These are phyloP conservation scores for Hanseniaspora occidentalis DNA, from an alignment of 805 yeast species.

Conservation along the genomic window DNA sequence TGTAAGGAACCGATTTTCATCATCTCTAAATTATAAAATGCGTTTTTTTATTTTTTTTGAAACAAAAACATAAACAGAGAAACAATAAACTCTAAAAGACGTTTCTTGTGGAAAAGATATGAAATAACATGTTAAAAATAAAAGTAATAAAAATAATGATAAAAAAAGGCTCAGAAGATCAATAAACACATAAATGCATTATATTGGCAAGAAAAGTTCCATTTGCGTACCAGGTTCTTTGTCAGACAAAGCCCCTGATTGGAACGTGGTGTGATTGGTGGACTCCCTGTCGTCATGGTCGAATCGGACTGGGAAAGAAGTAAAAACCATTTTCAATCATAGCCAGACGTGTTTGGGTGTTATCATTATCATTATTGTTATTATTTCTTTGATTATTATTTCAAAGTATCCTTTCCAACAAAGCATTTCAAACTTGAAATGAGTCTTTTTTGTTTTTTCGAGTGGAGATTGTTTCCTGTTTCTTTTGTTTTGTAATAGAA, in stretches of 20 bases:
- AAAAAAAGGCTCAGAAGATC: constrained; percentile 22
- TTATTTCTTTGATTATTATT: background rate
- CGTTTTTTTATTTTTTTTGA: background rate
- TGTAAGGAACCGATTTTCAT: constrained; percentile 66
- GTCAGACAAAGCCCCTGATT: background rate
- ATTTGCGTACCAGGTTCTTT: constrained; percentile 4
- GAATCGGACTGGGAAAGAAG: constrained; percentile 90
- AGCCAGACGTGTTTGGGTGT: too few relatives aligned
- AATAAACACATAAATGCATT: constrained; percentile 15
- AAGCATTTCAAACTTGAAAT: constrained; percentile 1
- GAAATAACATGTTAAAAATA: constrained; percentile 1
- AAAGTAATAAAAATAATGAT: background rate
- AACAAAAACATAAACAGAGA: background rate
- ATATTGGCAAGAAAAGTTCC: constrained; percentile 86
- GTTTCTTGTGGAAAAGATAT: background rate
- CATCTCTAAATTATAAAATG: constrained; percentile 29
- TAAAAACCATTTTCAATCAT: constrained; percentile 41
- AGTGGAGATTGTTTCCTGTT: background rate
- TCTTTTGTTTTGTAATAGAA: background rate
- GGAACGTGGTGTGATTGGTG: constrained; percentile 16
- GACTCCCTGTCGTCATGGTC: constrained; percentile 84
- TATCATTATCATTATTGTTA: too few relatives aligned
- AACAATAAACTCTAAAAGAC: background rate
- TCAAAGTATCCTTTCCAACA: background rate
- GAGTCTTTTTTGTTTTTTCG: background rate